phyloP scores from a whole-genome alignment of 148 eudicot species.

The Cornus controversa region DNA sequence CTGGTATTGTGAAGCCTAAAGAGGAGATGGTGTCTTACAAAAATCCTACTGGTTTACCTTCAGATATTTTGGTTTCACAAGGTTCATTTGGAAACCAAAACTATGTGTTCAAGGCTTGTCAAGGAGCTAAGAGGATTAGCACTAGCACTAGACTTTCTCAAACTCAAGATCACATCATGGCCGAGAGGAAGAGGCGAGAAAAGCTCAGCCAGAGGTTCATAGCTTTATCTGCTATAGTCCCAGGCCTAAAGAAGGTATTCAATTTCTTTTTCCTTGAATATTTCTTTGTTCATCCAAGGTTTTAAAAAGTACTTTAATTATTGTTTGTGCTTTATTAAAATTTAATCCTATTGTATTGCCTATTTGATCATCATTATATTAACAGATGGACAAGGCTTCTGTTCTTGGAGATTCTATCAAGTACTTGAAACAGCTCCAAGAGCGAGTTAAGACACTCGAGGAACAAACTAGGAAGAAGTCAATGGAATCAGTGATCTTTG shows the following conservation, averaged over 20 bases:
- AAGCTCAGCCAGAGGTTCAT: conserved; percentile 59
- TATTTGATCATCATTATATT: neutral
- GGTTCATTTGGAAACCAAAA: conserved; percentile 29
- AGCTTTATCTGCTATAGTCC: conserved; percentile 61
- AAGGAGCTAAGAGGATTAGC: conserved; percentile 25
- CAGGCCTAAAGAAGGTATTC: conserved; percentile 73
- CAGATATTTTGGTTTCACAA: conserved; percentile 21
- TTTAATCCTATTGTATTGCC: neutral
- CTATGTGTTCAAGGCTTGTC: conserved; percentile 24
- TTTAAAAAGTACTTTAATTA: too few species aligned
- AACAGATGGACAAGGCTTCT: conserved; percentile 78
- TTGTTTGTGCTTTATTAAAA: neutral
- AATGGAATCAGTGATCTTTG: conserved; percentile 43
- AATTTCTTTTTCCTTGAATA: neutral
- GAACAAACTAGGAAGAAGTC: conserved; percentile 55
- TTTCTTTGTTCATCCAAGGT: neutral
- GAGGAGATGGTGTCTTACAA: conserved; percentile 30
- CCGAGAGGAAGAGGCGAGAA: conserved; percentile 68
- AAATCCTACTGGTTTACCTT: conserved; percentile 15
- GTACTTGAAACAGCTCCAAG: conserved; percentile 65
- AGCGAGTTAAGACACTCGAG: conserved; percentile 61
- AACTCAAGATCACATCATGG: conserved; percentile 55
- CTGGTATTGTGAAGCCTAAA: conserved; percentile 30
- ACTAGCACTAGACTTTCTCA: conserved; percentile 25
- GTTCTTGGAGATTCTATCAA: conserved; percentile 70